phyloP scores from a whole-genome alignment of 169 alveolate species.

The Eimeria zaria region DNA sequence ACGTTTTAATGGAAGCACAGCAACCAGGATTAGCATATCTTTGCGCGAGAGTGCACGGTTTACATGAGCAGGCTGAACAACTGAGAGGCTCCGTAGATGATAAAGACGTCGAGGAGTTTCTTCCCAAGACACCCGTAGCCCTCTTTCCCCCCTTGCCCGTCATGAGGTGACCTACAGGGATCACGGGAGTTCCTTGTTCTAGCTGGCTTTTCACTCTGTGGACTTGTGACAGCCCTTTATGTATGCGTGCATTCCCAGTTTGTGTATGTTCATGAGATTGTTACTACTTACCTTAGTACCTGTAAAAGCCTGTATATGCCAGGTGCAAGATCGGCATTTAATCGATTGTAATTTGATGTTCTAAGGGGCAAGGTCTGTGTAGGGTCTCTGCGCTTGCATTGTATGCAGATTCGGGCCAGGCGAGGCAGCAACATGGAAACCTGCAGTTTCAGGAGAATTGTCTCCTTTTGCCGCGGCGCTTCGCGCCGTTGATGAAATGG shows the following conservation, averaged over 20 bases:
- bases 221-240: neutral
- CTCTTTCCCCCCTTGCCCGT: conserved; percentile 83
- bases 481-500: conserved; percentile 55
- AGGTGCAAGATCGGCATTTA: neutral
- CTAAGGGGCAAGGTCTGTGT: neutral
- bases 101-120: conserved; percentile 76
- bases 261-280: neutral
- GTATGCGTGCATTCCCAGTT: neutral
- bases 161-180: conserved; percentile 42
- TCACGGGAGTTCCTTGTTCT: neutral
- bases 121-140: conserved; percentile 76
- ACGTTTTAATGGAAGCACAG: conserved; percentile 94
- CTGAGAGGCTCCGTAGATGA: conserved; percentile 81
- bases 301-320: neutral
- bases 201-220: neutral
- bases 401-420: conserved; percentile 59
- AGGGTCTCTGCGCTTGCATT: neutral
- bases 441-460: conserved; percentile 49
- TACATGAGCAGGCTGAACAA: conserved; percentile 85
- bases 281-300: neutral
- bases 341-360: neutral
- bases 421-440: conserved; percentile 69
- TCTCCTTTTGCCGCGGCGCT: conserved; percentile 62
- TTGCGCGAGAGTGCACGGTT: conserved; percentile 89
- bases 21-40: conserved; percentile 93